Evolutionary conservation across 768 basidiomycete genomes (phyloP), one percentile per base, ranked within the genome.

Genomic region (Trichaptum fuscoviolaceum): DNA sequence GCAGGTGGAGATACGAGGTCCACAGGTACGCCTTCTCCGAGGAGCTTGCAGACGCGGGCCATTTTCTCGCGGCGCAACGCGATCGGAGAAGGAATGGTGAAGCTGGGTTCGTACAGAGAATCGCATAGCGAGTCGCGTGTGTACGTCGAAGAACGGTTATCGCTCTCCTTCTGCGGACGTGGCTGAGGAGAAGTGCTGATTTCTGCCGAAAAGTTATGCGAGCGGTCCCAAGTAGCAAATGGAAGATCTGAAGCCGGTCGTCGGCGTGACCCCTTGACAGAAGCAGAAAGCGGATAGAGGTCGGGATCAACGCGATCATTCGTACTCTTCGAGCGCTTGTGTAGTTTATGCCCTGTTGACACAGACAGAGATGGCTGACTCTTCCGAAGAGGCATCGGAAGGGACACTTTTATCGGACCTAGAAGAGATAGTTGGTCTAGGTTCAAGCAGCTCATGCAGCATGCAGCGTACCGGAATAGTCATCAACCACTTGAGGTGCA

Each of bases 1-100:
- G 42, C 42, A 52, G 42, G 42, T 35, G 86, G 82, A 75, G 89
- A 90, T 63, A 91, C 85, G 34, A 89, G 80, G 42, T 84, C 79
- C 1, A 82, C 69, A 7, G 89, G 90, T 24, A 90, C 84, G 27
- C 82, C 84, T 23, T 88, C 80, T 0, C 90, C 90, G 2, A 91
- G 80, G 69, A 77, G 86, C 71, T 81, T 84, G 63, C 85, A 80
- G 63, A 91, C 77, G 35, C 84, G 79, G 62, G 88, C 87, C 81
- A 91, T 85, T 74, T 89, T 91, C 69, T 79, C 76, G 61, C 83
- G 81, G 25, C 86, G 81, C 18, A 80, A 62, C 58, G 74, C 72
- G 23, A 74, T 77, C 3, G 80, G 70, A 7, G 83, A 80, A 1
- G 82, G 77, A 52, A 84, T 78, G 25, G 70, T 70, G 72, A 84